Base-by-base conservation (phyloP, 1,284 basidiomycete species). In the Ceratobasidium sp. region DNA sequence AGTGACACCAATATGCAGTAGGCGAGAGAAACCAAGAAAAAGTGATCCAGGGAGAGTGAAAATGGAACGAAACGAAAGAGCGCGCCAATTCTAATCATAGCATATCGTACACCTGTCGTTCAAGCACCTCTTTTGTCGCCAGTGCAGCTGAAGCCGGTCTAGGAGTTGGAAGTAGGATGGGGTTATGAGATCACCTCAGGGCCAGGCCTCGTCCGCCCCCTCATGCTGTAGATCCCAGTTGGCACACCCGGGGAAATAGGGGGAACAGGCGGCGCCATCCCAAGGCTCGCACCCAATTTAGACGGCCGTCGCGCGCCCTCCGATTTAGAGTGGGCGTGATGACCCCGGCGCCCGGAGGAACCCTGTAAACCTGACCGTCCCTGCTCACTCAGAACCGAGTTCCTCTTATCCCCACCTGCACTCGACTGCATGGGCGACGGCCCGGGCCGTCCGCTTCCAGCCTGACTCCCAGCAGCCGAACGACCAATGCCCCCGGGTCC, bases 321-420 rank as follows among this genome's bases (percentile, higher is more conserved):
- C n/a, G 67, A 71, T 3, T 45, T 56, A 11, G 67, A 71, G 36
- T 71, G 56, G 1, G 67, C 67, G n/a, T 71, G 67, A 24, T 54
- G 5, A 24, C 48, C 22, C 41, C 48, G 36, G 54, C 41, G 29
- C 24, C 54, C 5, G 22, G 36, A 5, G 41, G 41, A 15, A 15
- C 44, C 44, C 24, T 2, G 63, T 7, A 51, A 4, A 24, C 7
- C 53, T 29, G 11, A 22, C 63, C 63, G n/a, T 17, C 11, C 24
- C 33, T 14, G 63, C n/a, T 17, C n/a, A 27, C 24, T 29, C 9
- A 27, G 36, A 11, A 47, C 63, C 19, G 19, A 14, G 24, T 31
- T 36, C 50, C 31, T 51, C 17, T 22, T 4, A 36, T 50, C 63
- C 1, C 45, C 47, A 65, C 51, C 53, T 19, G 31, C 36, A n/a